Evolutionary conservation across 345 rosid genomes (phyloP).

Genomic region (Pistacia vera): DNA sequence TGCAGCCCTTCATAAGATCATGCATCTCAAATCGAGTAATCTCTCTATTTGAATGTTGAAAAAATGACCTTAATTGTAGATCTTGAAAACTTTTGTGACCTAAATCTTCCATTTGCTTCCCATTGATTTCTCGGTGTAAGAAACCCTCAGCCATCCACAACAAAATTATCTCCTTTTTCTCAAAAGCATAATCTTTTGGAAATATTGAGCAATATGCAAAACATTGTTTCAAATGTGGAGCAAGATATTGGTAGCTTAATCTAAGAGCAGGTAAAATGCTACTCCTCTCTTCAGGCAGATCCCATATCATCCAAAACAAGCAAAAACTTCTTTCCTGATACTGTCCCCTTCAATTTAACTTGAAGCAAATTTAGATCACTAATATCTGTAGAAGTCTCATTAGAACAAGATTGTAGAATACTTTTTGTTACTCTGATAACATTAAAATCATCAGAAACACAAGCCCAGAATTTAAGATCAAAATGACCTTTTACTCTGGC

Average conservation of each 20-base stretch:
- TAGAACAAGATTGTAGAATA: too few relatives aligned
- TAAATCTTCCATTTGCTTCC: constrained; percentile 8
- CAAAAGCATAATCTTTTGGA: too few relatives aligned
- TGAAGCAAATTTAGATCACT: too few relatives aligned
- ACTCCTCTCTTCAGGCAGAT: neutral
- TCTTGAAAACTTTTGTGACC: neutral
- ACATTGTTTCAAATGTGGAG: neutral
- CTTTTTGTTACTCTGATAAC: too few relatives aligned
- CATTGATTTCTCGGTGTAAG: neutral
- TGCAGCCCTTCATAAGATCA: constrained; percentile 15
- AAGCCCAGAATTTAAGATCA: too few relatives aligned
- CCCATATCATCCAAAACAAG: too few relatives aligned
- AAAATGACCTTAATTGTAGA: constrained; percentile 12
- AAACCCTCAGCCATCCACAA: constrained; percentile 29
- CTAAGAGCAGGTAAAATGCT: neutral
- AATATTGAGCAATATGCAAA: constrained; percentile 3
- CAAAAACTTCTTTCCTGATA: too few relatives aligned
- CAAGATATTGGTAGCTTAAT: constrained; percentile 3
- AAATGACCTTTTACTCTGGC: too few relatives aligned
- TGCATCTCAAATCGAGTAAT: constrained; percentile 18
- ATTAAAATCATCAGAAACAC: too few relatives aligned
- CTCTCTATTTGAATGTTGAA: constrained; percentile 9
- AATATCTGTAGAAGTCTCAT: neutral
- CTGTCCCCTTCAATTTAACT: too few relatives aligned
- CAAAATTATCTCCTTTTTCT: constrained; percentile 13